phyloP scores from a whole-genome alignment of 2,329 filamentous ascomycete genomes.

The Neurospora crassa region DNA sequence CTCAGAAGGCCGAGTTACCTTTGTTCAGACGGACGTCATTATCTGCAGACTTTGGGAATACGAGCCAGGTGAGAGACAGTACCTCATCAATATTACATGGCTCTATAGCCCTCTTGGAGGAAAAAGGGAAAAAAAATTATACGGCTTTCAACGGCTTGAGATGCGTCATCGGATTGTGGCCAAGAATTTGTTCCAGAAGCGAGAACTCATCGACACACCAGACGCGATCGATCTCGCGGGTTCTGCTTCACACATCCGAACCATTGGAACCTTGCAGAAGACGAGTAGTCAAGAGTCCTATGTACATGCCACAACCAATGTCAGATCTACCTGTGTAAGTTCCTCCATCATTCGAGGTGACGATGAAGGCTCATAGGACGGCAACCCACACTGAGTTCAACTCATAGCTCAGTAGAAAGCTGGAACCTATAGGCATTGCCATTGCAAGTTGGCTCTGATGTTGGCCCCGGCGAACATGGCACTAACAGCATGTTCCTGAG shows the following conservation, averaged over 20 bases:
- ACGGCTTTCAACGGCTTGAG: not conserved
- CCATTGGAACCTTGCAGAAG: not conserved
- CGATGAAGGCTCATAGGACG: not conserved
- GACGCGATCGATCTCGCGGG: not conserved
- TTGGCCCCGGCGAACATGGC: not conserved
- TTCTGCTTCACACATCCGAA: not conserved
- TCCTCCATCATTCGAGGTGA: not conserved
- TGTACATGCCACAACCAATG: not conserved
- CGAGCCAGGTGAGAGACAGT: not conserved
- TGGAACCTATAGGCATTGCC: not conserved
- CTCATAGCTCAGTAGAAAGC: too few relatives aligned
- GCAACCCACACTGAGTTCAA: not conserved
- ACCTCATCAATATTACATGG: not conserved
- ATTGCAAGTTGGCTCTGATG: not conserved
- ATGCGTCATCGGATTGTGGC: not conserved
- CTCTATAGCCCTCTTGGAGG: not conserved
- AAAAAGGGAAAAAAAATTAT: not conserved
- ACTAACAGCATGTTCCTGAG: not conserved
- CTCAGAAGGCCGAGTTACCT: not conserved
- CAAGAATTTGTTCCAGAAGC: not conserved
- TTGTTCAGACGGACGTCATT: not conserved
- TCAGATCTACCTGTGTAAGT: not conserved
- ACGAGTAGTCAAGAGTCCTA: not conserved
- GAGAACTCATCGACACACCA: not conserved
- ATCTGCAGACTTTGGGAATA: not conserved